Conservation (phyloP, 164 flowering plant species). For the Berberis thunbergii region DNA sequence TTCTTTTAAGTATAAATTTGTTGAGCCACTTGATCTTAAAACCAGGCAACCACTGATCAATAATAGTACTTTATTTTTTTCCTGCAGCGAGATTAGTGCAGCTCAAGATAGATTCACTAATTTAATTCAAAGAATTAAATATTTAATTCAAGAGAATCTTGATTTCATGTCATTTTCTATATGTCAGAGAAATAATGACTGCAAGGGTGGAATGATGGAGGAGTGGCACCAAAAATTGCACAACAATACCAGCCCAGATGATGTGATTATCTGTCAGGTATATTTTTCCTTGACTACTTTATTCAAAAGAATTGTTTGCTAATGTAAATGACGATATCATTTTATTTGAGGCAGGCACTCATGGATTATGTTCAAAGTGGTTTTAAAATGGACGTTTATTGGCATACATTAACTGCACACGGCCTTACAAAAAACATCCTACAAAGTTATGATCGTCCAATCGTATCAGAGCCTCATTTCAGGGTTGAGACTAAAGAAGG, state of each 20-base stretch:
- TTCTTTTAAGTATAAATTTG: background rate
- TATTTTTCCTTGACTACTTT: conserved; percentile 4
- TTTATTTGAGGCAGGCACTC: conserved; percentile 18
- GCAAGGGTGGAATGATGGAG: conserved; percentile 33
- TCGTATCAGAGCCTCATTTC: conserved; percentile 23
- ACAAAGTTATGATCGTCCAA: conserved; percentile 26
- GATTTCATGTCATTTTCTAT: too few relatives aligned
- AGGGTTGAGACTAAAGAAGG: conserved; percentile 17
- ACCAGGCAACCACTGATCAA: background rate
- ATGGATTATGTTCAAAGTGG: conserved; percentile 22
- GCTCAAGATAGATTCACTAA: conserved; percentile 23
- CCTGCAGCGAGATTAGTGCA: conserved; percentile 25
- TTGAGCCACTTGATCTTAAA: background rate
- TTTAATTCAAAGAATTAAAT: conserved; percentile 11
- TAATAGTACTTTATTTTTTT: background rate
- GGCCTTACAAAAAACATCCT: conserved; percentile 15
- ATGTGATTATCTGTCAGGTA: conserved; percentile 26
- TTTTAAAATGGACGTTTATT: conserved; percentile 17
- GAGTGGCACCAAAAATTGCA: conserved; percentile 32
- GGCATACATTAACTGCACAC: conserved; percentile 18
- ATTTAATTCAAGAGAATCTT: background rate
- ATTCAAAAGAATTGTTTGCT: background rate
- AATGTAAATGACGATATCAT: conserved; percentile 2
- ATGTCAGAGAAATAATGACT: conserved; percentile 25
- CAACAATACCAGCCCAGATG: conserved; percentile 26